Conservation (phyloP, 768 basidiomycete species). For the Pleurotus djamor region DNA sequence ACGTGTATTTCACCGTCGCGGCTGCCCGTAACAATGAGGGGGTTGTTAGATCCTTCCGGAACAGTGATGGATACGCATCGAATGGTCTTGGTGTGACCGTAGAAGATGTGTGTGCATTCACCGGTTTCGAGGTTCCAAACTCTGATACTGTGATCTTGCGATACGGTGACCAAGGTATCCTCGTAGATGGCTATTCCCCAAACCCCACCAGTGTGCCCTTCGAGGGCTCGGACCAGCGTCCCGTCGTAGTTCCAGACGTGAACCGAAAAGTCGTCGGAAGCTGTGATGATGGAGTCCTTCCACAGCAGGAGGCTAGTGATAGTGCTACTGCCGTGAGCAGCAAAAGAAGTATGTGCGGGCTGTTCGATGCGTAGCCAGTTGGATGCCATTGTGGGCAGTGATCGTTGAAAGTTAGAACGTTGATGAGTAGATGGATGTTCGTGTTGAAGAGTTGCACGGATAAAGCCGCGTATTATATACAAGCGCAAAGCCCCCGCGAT, state of each 20-base stretch:
- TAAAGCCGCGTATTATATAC: too few species aligned
- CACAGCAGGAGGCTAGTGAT: background rate
- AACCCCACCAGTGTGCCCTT: background rate
- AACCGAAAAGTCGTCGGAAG: background rate
- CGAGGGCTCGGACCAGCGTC: background rate
- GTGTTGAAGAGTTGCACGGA: too few species aligned
- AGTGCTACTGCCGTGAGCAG: background rate
- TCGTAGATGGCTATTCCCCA: background rate
- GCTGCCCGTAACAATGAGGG: conserved; percentile 1
- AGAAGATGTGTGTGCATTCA: background rate
- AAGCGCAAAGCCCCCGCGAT: too few species aligned
- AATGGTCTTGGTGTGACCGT: background rate
- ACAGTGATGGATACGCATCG: background rate
- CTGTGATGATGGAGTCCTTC: background rate
- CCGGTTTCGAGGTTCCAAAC: conserved; percentile 3
- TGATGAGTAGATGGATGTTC: too few species aligned
- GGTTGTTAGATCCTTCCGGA: background rate
- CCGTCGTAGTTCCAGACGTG: conserved; percentile 1
- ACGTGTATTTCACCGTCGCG: background rate
- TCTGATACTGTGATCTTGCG: background rate
- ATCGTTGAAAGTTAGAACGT: too few species aligned
- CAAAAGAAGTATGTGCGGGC: background rate
- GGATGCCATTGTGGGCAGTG: background rate
- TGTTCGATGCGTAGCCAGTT: background rate
- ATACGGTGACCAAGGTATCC: conserved; percentile 1